These are phyloP conservation scores for Candida nitratophila DNA, from an alignment of 805 yeast genomes.

Conservation along the genomic window DNA sequence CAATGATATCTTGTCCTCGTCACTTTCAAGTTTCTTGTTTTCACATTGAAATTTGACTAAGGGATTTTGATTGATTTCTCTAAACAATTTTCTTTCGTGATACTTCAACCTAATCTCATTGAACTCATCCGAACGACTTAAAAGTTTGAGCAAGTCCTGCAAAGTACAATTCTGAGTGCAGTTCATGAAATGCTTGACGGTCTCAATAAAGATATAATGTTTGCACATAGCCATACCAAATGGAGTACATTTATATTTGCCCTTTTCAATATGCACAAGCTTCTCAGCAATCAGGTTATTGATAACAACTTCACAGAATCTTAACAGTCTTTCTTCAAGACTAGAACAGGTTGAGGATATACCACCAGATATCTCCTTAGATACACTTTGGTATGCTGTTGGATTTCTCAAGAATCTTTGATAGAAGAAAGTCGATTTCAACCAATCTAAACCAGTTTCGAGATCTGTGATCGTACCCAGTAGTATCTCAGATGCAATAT, in stretches of 20 bases:
- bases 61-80: constrained; percentile 35
- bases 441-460: constrained; percentile 37
- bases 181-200: constrained; percentile 31
- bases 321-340: constrained; percentile 23
- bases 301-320: constrained; percentile 28
- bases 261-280: constrained; percentile 19
- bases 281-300: constrained; percentile 23
- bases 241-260: constrained; percentile 24
- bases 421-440: constrained; percentile 42
- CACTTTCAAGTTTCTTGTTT: constrained; percentile 20
- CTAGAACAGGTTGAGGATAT: background rate
- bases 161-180: constrained; percentile 1
- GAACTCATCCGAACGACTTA: constrained; percentile 35
- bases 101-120: constrained; percentile 31
- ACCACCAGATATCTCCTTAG: constrained; percentile 9
- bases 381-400: constrained; percentile 28
- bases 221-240: constrained; percentile 44
- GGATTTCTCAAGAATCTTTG: constrained; percentile 36
- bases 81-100: constrained; percentile 37
- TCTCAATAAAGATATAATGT: constrained; percentile 38
- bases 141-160: constrained; percentile 16
- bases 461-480: constrained; percentile 31
- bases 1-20: constrained; percentile 32
- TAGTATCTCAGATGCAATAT: constrained; percentile 37
- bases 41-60: constrained; percentile 29